These are phyloP conservation scores for Didymella pinodella DNA, from an alignment of 2,329 filamentous ascomycete species.

Conservation along the genomic window DNA sequence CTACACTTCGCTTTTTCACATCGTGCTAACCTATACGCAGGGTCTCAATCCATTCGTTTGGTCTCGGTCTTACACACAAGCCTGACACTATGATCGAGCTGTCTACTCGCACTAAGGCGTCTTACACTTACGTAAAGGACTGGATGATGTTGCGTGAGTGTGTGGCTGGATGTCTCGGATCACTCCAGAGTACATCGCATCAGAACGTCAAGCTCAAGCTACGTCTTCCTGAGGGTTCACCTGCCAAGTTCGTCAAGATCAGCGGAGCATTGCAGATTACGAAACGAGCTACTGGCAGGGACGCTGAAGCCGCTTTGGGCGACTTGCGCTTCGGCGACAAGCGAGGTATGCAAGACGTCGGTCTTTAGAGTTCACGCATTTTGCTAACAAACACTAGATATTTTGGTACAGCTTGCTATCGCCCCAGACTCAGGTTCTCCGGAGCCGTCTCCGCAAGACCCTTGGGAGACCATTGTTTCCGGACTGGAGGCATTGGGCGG, in stretches of 20 bases:
- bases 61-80: conserved; percentile 94
- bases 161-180: conserved; percentile 88
- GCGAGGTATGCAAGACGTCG: conserved; percentile 56
- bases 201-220: conserved; percentile 98
- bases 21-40: conserved; percentile 55
- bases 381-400: conserved; percentile 63
- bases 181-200: conserved; percentile 93
- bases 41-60: conserved; percentile 96
- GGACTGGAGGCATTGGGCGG: conserved; percentile 92
- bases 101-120: conserved; percentile 92
- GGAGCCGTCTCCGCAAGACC: conserved; percentile 88
- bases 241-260: conserved; percentile 98
- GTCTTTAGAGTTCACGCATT: neutral
- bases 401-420: conserved; percentile 93
- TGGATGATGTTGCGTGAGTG: conserved; percentile 99
- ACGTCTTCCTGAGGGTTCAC: conserved; percentile 91
- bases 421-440: conserved; percentile 82
- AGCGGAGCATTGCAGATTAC: conserved; percentile 95
- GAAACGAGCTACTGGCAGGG: conserved; percentile 91
- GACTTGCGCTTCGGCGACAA: conserved; percentile 97
- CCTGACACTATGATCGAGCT: conserved; percentile 99
- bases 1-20: conserved; percentile 3
- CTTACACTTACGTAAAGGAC: conserved; percentile 98
- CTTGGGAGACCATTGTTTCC: conserved; percentile 97
- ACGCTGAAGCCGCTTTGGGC: conserved; percentile 90